Conservation (phyloP, 2,329 filamentous ascomycete species). For the Fusarium musae region DNA sequence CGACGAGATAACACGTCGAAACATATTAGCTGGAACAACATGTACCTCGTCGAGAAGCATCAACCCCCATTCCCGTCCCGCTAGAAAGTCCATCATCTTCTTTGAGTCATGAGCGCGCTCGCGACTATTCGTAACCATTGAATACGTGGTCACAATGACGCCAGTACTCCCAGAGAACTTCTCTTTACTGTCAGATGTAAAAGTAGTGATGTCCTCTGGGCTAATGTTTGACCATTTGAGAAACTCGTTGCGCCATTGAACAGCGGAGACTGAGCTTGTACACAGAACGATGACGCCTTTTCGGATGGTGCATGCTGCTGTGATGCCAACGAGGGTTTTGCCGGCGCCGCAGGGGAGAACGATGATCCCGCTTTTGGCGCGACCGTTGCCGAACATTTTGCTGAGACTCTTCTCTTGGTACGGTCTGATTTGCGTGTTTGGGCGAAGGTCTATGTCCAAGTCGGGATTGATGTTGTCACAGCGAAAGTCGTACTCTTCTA, state of each 20-base stretch:
- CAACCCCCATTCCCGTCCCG: conserved; percentile 90
- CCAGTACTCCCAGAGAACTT: conserved; percentile 83
- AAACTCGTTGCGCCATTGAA: conserved; percentile 97
- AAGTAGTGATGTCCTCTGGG: conserved; percentile 91
- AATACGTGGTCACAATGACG: conserved; percentile 97
- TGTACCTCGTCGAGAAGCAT: conserved; percentile 98
- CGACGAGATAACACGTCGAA: conserved; percentile 89
- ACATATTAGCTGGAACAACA: conserved; percentile 97
- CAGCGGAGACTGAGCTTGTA: conserved; percentile 96
- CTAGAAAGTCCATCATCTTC: conserved; percentile 97
- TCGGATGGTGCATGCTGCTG: conserved; percentile 97
- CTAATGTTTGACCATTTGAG: conserved; percentile 97
- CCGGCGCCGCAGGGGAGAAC: conserved; percentile 96
- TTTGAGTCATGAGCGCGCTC: conserved; percentile 91
- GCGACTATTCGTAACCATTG: conserved; percentile 90
- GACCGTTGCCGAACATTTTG: conserved; percentile 99
- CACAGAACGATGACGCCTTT: conserved; percentile 97
- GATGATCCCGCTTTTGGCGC: conserved; percentile 96
- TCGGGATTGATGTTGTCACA: conserved; percentile 90
- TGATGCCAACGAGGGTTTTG: conserved; percentile 98
- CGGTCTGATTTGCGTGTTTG: conserved; percentile 87
- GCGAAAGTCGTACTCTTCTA: conserved; percentile 97
- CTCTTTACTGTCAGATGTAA: conserved; percentile 92
- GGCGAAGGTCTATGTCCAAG: conserved; percentile 91
- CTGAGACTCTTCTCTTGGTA: conserved; percentile 98